A percentile compares a stretch with the other conserved stretches of the same genome.
These are phyloP conservation scores for Kodamaea neixiangensis DNA, from an alignment of 805 yeast genomes.

Conservation along the genomic window DNA sequence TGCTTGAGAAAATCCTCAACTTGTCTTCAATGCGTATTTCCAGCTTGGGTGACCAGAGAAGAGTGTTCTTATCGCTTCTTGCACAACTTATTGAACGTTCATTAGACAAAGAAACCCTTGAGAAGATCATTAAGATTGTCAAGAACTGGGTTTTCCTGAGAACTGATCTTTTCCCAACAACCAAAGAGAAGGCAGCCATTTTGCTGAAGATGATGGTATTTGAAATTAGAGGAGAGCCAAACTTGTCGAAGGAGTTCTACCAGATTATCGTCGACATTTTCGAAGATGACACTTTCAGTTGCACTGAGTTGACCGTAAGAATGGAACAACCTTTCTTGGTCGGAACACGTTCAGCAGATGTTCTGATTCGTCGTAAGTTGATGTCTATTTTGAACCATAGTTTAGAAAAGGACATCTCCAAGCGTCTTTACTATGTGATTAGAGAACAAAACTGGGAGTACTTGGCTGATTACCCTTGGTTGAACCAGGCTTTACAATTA, in stretches of 20 bases:
- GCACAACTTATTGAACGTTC: constrained; percentile 92
- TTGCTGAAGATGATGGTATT: constrained; percentile 91
- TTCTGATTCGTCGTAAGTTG: constrained; percentile 68
- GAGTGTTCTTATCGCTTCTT: constrained; percentile 79
- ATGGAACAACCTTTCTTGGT: constrained; percentile 96
- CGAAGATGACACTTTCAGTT: constrained; percentile 71
- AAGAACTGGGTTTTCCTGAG: constrained; percentile 88
- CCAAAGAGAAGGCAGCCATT: constrained; percentile 94
- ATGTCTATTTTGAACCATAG: constrained; percentile 79
- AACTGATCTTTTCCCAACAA: constrained; percentile 85
- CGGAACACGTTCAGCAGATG: constrained; percentile 85
- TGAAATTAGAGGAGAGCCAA: constrained; percentile 83
- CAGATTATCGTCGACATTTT: constrained; percentile 86
- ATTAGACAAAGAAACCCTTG: constrained; percentile 70
- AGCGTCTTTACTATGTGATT: constrained; percentile 82
- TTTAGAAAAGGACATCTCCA: constrained; percentile 73
- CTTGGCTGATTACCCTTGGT: constrained; percentile 90
- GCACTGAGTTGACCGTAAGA: constrained; percentile 87
- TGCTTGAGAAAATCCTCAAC: constrained; percentile 74
- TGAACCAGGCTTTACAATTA: constrained; percentile 88
- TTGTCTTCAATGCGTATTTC: constrained; percentile 81
- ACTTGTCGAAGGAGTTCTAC: constrained; percentile 75
- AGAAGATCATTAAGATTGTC: constrained; percentile 74
- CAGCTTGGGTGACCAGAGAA: constrained; percentile 87
- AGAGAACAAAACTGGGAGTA: constrained; percentile 97